Evolutionary conservation across 1,139 yeast species (phyloP).

Genomic region (Suhomyces ambrosiae): DNA sequence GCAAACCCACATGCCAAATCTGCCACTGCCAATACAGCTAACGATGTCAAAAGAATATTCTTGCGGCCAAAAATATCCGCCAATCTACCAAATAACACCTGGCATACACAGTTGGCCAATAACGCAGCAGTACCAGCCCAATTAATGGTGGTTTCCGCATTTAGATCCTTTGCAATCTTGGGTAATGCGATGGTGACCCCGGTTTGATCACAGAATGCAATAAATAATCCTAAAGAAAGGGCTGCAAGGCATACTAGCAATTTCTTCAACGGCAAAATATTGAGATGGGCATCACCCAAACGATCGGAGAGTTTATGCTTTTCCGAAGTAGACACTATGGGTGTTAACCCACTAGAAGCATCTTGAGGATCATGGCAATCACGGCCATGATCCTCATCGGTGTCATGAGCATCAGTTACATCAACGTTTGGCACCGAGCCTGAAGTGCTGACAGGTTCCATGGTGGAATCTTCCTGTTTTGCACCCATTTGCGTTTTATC

Average conservation of each 20-base stretch:
- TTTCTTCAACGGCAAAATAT: slow-evolving; percentile 27
- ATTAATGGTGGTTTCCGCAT: slow-evolving; percentile 42
- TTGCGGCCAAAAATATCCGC: slow-evolving; percentile 28
- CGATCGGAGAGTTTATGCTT: slow-evolving; percentile 21
- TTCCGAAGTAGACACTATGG: slow-evolving; percentile 5
- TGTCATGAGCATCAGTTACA: too few relatives aligned
- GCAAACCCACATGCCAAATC: slow-evolving; percentile 25
- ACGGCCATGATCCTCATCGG: too few relatives aligned
- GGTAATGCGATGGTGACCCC: slow-evolving; percentile 45
- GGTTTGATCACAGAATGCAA: slow-evolving; percentile 46
- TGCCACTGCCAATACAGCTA: slow-evolving; percentile 19
- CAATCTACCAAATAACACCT: slow-evolving; percentile 46
- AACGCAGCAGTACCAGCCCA: slow-evolving; percentile 57
- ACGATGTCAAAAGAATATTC: slow-evolving; percentile 19
- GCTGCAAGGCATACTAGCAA: slow-evolving; percentile 29
- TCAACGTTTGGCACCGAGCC: too few relatives aligned
- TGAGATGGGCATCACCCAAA: slow-evolving; percentile 33
- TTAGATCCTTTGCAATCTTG: slow-evolving; percentile 36
- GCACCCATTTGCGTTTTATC: too few relatives aligned
- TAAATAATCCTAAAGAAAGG: slow-evolving; percentile 30
- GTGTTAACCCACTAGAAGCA: not conserved
- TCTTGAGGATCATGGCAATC: not conserved
- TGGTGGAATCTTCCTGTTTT: too few relatives aligned
- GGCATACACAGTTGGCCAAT: slow-evolving; percentile 48
- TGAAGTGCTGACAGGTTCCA: too few relatives aligned